Base-by-base conservation (phyloP, 495 filamentous ascomycete species). In the Cladorrhinum samala region DNA sequence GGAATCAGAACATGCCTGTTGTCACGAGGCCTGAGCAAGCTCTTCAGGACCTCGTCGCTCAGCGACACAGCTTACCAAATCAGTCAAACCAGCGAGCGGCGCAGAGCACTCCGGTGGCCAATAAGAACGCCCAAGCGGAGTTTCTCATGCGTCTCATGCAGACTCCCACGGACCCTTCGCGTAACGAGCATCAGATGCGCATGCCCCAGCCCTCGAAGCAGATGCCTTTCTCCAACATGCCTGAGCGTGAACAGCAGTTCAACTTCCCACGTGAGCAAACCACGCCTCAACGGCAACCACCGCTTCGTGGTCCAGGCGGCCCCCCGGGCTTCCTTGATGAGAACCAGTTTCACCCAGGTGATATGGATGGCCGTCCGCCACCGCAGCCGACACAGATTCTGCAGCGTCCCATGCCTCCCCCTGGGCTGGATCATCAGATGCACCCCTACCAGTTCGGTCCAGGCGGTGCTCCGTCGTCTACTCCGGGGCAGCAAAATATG, bases 71-170 rank as follows among this genome's bases (percentile, higher is more conserved):
- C 24, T 53, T 73, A 2, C 56, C 70, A 9, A 72, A 52, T 58
- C 76, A 74, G 47, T 55, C 53, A 27, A 63, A 48, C 39, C 59
- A 48, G 53, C 75, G 67, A 23, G 61, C 55, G 20, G 67, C 67
- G 42, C 75, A 67, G 53, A 72, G 60, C 57, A 54, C 58, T 6
- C 58, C 63, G 44, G 61, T 67, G n/a, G 68, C 64, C 46, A 78
- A 76, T 56, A 72, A 62, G 55, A 75, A 33, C 11, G 27, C 27
- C 27, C 5, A 80, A 43, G 69, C 73, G 13, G 77, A 79, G 41
- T 82, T 80, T 49, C 70, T 82, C 33, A 79, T 82, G 66, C 68
- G 68, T 27, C 67, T 82, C 2, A 80, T 82, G 78, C 73, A 77
- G 53, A 68, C 68, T 55, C 65, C 67, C 16, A 71, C 75, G 0